A percentile compares a stretch with the other conserved stretches of the same genome.
Evolutionary conservation across 169 alveolate genomes (phyloP).

Genomic region (Cryptosporidium baileyi): DNA sequence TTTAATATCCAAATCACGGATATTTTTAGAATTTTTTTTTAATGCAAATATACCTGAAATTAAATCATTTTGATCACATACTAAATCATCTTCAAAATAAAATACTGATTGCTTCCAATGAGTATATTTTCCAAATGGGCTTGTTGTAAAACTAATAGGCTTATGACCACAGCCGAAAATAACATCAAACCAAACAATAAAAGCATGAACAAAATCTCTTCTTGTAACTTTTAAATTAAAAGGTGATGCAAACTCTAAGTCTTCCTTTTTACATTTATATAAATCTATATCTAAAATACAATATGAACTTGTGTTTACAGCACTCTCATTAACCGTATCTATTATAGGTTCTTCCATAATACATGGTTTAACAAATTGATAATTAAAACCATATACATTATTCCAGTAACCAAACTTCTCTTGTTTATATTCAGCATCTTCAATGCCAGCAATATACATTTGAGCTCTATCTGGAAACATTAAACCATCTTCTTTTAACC

Average conservation of each 20-base stretch:
- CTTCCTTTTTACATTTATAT: conserved; percentile 87
- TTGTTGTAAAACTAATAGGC: conserved; percentile 86
- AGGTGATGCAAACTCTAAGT: conserved; percentile 89
- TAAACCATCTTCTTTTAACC: conserved; percentile 92
- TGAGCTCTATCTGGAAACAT: conserved; percentile 95
- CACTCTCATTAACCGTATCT: conserved; percentile 88
- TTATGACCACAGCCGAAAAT: conserved; percentile 86
- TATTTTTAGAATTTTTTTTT: conserved; percentile 81
- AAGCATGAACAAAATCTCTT: conserved; percentile 87
- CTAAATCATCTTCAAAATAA: conserved; percentile 82
- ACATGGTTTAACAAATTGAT: conserved; percentile 87
- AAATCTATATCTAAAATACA: conserved; percentile 90
- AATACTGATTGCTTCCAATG: conserved; percentile 95
- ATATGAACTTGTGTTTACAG: conserved; percentile 84
- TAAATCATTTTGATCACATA: conserved; percentile 73
- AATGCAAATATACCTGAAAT: conserved; percentile 87
- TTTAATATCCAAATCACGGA: conserved; percentile 88
- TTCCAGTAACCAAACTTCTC: conserved; percentile 94
- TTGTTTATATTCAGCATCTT: conserved; percentile 93
- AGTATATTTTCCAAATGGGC: conserved; percentile 84
- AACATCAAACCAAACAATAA: conserved; percentile 93
- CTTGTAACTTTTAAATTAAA: conserved; percentile 78
- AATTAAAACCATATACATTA: conserved; percentile 94
- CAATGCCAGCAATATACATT: conserved; percentile 94
- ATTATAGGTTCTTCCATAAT: conserved; percentile 94